Conservation (phyloP, 2,329 filamentous ascomycete species). For the Magnaporthiopsis rhizophila region DNA sequence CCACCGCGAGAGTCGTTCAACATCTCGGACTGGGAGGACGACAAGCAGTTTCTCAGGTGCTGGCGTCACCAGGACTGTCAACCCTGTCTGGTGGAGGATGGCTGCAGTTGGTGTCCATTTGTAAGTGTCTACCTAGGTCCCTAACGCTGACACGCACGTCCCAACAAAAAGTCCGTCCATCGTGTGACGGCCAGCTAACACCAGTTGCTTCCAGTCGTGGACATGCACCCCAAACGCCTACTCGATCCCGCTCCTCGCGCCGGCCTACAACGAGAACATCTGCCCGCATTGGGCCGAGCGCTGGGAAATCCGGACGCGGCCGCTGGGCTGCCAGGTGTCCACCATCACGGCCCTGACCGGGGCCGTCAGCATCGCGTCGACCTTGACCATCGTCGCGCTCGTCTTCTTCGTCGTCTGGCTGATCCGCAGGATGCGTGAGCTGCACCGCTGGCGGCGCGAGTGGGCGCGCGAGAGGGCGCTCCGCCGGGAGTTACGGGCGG, state of each 20-base stretch:
- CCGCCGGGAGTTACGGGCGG: neutral
- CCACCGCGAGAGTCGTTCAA: neutral
- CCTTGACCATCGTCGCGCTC: constrained; percentile 20
- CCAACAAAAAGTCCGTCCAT: constrained; percentile 5
- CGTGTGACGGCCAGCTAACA: constrained; percentile 5
- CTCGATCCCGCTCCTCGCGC: constrained; percentile 38
- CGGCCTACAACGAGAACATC: constrained; percentile 38
- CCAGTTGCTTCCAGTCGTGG: constrained; percentile 31
- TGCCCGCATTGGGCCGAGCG: constrained; percentile 44
- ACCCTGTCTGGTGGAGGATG: constrained; percentile 32
- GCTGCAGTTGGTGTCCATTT: constrained; percentile 47
- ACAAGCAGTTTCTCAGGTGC: constrained; percentile 38
- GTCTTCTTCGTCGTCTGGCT: constrained; percentile 14
- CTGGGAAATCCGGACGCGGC: constrained; percentile 32
- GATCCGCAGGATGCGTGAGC: constrained; percentile 10
- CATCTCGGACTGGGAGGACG: constrained; percentile 11
- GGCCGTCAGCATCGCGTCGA: constrained; percentile 24
- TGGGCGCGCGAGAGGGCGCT: neutral
- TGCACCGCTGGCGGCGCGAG: constrained; percentile 8
- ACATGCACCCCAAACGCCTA: constrained; percentile 46
- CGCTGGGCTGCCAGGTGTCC: constrained; percentile 32
- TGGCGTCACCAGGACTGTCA: constrained; percentile 43
- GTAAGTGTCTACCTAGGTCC: constrained; percentile 24
- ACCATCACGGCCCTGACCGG: constrained; percentile 31
- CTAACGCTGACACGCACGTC: neutral